Conservation (phyloP, 495 filamentous ascomycete species). For the Penicillium goetzii region DNA sequence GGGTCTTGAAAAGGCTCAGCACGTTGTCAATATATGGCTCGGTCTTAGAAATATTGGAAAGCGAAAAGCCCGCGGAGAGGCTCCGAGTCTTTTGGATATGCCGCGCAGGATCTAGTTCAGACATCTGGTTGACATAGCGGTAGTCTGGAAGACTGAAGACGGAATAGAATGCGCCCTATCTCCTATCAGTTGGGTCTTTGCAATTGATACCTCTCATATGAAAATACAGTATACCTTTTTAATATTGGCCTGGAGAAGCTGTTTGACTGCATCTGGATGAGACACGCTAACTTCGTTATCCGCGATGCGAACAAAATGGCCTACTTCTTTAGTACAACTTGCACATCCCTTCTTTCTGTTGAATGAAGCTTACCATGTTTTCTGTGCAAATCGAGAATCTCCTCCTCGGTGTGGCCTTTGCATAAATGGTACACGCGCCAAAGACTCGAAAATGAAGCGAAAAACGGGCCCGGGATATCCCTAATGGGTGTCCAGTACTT, state of each 20-base stretch:
- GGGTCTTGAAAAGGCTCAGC: conserved; percentile 35
- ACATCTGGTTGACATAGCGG: conserved; percentile 50
- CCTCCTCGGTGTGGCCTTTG: conserved; percentile 45
- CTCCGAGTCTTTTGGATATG: conserved; percentile 41
- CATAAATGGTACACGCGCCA: conserved; percentile 45
- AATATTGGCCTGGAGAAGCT: conserved; percentile 34
- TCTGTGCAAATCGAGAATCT: conserved; percentile 42
- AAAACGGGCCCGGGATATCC: conserved; percentile 46
- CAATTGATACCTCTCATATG: background rate
- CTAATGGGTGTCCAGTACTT: conserved; percentile 32
- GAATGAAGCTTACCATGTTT: conserved; percentile 39
- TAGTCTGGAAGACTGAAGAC: conserved; percentile 43
- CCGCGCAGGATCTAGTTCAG: conserved; percentile 39
- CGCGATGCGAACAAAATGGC: conserved; percentile 52
- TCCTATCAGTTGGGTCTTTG: background rate
- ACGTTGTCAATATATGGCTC: conserved; percentile 44
- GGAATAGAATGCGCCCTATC: background rate
- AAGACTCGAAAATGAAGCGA: conserved; percentile 44
- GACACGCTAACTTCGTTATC: conserved; percentile 54
- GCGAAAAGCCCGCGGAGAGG: conserved; percentile 40
- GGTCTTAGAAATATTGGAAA: conserved; percentile 45
- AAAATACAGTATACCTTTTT: conserved; percentile 25
- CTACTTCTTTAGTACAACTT: conserved; percentile 16
- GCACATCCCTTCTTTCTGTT: background rate
- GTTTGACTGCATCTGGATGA: conserved; percentile 48